Evolutionary conservation across 139 green algal species (phyloP).

Genomic region (Ettlia oleoabundans): DNA sequence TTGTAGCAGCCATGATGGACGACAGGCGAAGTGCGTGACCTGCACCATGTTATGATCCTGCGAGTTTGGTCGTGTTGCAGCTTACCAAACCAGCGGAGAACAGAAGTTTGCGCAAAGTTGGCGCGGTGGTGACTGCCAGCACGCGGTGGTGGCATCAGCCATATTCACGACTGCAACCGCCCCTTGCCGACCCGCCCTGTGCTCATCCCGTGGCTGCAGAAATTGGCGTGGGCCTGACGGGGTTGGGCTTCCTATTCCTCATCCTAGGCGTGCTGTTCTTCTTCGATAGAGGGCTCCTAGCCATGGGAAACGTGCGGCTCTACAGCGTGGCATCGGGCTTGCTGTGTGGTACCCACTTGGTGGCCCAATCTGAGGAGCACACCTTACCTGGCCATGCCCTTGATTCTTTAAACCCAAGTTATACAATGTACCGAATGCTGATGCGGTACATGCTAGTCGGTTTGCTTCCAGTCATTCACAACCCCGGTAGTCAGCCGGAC

Average conservation of each 20-base stretch:
- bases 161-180: background rate
- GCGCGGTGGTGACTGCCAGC: background rate
- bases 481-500: no score
- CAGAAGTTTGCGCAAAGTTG: no score
- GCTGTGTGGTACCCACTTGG: no score
- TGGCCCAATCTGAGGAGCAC: no score
- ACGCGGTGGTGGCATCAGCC: no score
- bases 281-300: slow-evolving; percentile 95
- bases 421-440: no score
- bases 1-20: slow-evolving; percentile 59
- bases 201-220: slow-evolving; percentile 67
- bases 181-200: background rate
- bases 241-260: slow-evolving; percentile 92
- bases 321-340: background rate
- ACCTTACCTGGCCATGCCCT: no score
- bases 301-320: slow-evolving; percentile 94
- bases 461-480: no score
- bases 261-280: slow-evolving; percentile 95
- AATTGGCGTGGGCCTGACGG: slow-evolving; percentile 96
- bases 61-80: no score
- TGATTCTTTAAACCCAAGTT: no score
- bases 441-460: no score
- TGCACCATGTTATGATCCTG: background rate
- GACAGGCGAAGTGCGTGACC: slow-evolving; percentile 59
- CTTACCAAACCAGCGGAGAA: no score